Conservation (phyloP, 352 stramenopile species). For the Globisporangium splendens region DNA sequence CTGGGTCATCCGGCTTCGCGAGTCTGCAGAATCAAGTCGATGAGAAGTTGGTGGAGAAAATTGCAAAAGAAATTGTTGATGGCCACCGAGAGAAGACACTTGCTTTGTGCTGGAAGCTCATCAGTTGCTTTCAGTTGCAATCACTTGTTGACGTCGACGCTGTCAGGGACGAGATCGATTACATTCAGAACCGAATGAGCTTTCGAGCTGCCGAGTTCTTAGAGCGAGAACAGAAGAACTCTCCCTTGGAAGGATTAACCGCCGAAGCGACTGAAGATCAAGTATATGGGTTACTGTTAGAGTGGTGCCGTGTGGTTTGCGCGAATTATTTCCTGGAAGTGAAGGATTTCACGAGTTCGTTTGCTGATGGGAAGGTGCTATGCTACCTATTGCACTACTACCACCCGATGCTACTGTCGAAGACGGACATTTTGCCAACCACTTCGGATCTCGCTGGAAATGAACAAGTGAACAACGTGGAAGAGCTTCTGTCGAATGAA, state of each 20-base stretch:
- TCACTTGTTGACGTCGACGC: conserved; percentile 75
- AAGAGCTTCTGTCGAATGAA: conserved; percentile 64
- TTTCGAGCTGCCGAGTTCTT: conserved; percentile 64
- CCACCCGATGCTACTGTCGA: conserved; percentile 87
- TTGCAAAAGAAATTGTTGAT: conserved; percentile 94
- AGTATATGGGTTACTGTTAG: conserved; percentile 76
- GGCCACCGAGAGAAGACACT: conserved; percentile 93
- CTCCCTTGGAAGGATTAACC: conserved; percentile 23
- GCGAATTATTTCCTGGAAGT: conserved; percentile 87
- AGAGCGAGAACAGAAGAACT: conserved; percentile 31
- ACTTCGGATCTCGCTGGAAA: conserved; percentile 26
- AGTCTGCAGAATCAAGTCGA: conserved; percentile 49
- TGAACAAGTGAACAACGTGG: background rate
- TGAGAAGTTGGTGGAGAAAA: conserved; percentile 49
- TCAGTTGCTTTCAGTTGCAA: conserved; percentile 89
- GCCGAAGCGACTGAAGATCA: conserved; percentile 32
- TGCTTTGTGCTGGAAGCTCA: conserved; percentile 93
- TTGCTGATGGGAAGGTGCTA: conserved; percentile 90
- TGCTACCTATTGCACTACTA: conserved; percentile 96
- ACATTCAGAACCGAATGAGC: conserved; percentile 66
- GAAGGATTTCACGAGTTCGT: conserved; percentile 90
- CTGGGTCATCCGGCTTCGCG: conserved; percentile 42
- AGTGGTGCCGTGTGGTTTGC: conserved; percentile 92
- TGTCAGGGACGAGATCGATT: conserved; percentile 78
- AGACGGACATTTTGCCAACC: conserved; percentile 52